phyloP scores from a whole-genome alignment of 768 basidiomycete species.

The Cantharellus cinnabarinus region DNA sequence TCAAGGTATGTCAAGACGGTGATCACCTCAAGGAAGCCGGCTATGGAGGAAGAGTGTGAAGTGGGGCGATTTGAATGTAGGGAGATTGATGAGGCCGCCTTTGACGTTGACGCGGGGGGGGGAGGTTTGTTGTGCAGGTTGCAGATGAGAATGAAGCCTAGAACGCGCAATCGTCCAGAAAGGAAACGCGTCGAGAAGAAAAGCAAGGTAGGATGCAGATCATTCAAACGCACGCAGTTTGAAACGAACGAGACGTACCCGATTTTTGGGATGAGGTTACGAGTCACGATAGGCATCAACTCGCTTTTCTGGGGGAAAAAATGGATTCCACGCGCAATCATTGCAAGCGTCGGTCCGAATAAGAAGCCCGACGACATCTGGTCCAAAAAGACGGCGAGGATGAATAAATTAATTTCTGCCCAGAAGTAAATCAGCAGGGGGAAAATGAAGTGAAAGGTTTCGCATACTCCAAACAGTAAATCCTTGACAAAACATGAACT shows the following conservation, averaged over 20 bases:
- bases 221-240: background rate
- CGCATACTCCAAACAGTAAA: constrained; percentile 37
- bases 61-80: constrained; percentile 10
- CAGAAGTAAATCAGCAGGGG: background rate
- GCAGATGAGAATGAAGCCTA: constrained; percentile 10
- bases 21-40: constrained; percentile 12
- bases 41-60: constrained; percentile 11
- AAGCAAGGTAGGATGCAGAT: constrained; percentile 8
- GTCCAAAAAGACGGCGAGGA: constrained; percentile 31
- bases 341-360: constrained; percentile 16
- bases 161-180: constrained; percentile 10
- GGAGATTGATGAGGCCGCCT: constrained; percentile 6
- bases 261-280: constrained; percentile 8
- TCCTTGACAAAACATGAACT: constrained; percentile 58
- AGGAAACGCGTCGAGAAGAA: background rate
- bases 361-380: constrained; percentile 22
- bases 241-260: constrained; percentile 5
- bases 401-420: background rate
- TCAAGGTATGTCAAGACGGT: constrained; percentile 13
- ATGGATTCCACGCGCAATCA: constrained; percentile 30
- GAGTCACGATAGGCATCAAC: constrained; percentile 12
- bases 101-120: constrained; percentile 3
- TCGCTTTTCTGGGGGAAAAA: no score
- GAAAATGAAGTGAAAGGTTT: background rate
- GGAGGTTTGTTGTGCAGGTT: constrained; percentile 12